Conservation (phyloP, 768 basidiomycete species). For the Lentinula sp. region DNA sequence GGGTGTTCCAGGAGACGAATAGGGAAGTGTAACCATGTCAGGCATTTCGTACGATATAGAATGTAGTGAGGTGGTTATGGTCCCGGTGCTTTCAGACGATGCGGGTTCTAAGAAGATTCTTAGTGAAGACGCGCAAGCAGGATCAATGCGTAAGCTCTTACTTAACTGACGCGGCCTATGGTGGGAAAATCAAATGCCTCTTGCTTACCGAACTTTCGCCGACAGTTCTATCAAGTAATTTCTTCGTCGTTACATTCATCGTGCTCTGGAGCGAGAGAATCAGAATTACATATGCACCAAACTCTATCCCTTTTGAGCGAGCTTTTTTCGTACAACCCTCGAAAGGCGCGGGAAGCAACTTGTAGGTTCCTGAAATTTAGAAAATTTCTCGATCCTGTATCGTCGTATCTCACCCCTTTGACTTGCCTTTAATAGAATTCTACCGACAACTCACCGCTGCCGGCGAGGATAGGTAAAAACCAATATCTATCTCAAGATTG, state of each 20-base stretch:
- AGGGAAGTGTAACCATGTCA: constrained; percentile 30
- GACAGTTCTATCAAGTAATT: neutral
- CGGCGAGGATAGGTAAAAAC: neutral
- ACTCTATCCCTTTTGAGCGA: neutral
- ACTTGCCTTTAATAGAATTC: neutral
- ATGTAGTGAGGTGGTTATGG: neutral
- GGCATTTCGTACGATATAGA: constrained; percentile 19
- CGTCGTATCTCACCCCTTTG: constrained; percentile 2
- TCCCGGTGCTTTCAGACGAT: neutral
- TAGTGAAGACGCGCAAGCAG: neutral
- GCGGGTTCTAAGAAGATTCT: neutral
- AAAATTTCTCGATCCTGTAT: neutral
- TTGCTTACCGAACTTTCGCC: neutral
- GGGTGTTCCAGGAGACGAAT: constrained; percentile 14
- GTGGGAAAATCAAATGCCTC: neutral
- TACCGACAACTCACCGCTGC: neutral
- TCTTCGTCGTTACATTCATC: neutral
- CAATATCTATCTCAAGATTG: neutral
- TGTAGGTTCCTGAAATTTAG: neutral
- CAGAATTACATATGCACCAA: neutral
- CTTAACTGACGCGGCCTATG: constrained; percentile 2
- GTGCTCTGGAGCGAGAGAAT: neutral
- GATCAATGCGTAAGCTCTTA: neutral
- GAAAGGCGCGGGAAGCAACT: neutral
- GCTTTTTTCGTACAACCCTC: neutral